phyloP scores from a whole-genome alignment of 441 rosid species.

The Brassica hybrid region DNA sequence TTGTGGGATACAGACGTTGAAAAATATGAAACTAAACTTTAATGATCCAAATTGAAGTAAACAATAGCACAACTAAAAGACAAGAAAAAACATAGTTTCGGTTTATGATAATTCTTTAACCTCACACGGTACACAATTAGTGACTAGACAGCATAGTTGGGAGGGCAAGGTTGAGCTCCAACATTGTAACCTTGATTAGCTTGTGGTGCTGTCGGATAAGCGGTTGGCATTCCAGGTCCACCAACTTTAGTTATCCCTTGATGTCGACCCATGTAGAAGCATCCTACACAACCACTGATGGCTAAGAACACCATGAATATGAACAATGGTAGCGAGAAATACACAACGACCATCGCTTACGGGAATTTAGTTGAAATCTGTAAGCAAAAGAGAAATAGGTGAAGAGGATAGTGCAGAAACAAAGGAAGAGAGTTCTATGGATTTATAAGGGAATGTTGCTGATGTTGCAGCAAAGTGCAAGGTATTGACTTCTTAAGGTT shows the following conservation, averaged over 20 bases:
- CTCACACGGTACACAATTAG: not conserved
- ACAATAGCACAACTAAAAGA: not conserved
- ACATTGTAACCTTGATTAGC: constrained; percentile 34
- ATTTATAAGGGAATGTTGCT: constrained; percentile 21
- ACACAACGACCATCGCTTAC: constrained; percentile 25
- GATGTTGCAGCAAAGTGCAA: not conserved
- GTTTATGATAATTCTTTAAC: not conserved
- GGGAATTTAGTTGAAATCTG: not conserved
- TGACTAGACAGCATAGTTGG: constrained; percentile 33
- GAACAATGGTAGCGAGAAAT: constrained; percentile 38
- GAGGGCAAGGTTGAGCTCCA: constrained; percentile 35
- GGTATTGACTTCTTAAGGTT: not conserved
- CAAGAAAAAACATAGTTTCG: not conserved
- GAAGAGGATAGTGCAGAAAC: not conserved
- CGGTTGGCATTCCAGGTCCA: constrained; percentile 28
- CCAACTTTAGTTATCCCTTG: constrained; percentile 16
- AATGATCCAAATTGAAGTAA: not conserved
- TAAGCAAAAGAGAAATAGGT: not conserved
- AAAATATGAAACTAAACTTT: not conserved
- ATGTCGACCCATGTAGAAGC: constrained; percentile 36
- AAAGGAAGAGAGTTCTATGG: not conserved
- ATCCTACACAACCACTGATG: constrained; percentile 33
- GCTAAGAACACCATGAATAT: constrained; percentile 30
- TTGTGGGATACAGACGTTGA: not conserved
- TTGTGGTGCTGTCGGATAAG: constrained; percentile 28